phyloP scores from a whole-genome alignment of 495 filamentous ascomycete genomes.

The Melanomma pulvis-pyrius region DNA sequence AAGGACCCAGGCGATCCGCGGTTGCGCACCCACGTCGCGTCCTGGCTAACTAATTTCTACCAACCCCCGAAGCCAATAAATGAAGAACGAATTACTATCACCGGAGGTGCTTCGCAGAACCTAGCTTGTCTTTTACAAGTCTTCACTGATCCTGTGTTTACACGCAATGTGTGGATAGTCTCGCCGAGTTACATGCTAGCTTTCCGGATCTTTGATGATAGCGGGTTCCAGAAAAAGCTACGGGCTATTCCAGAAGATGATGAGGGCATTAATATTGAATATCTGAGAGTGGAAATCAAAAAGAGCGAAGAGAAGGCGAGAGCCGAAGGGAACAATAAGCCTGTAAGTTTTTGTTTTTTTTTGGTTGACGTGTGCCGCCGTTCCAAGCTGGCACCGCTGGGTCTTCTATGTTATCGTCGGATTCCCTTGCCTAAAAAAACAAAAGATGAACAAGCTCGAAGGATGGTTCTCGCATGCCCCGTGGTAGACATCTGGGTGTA shows the following conservation, averaged over 20 bases:
- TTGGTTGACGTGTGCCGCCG: too few species aligned
- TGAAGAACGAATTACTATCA: slow-evolving; percentile 68
- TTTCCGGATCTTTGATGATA: slow-evolving; percentile 77
- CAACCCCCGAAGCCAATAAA: slow-evolving; percentile 48
- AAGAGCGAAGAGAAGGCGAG: slow-evolving; percentile 47
- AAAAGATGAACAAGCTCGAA: too few species aligned
- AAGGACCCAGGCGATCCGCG: slow-evolving; percentile 64
- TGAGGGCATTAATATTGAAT: slow-evolving; percentile 68
- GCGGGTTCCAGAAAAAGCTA: slow-evolving; percentile 64
- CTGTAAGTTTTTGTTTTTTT: slow-evolving; percentile 28
- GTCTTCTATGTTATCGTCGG: too few species aligned
- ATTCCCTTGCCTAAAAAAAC: too few species aligned
- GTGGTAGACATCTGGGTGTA: neutral
- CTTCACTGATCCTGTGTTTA: slow-evolving; percentile 77
- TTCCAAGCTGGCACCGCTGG: too few species aligned
- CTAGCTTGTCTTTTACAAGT: slow-evolving; percentile 71
- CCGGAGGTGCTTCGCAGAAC: slow-evolving; percentile 77
- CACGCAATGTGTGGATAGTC: slow-evolving; percentile 75
- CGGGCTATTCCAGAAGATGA: slow-evolving; percentile 72
- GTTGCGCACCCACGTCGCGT: slow-evolving; percentile 54
- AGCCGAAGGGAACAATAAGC: slow-evolving; percentile 37
- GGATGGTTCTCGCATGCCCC: too few species aligned
- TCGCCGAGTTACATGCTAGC: slow-evolving; percentile 81
- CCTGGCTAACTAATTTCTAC: slow-evolving; percentile 72
- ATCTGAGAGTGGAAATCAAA: slow-evolving; percentile 54